Base-by-base conservation (phyloP, 352 stramenopile species). In the Phytophthora pluvialis region DNA sequence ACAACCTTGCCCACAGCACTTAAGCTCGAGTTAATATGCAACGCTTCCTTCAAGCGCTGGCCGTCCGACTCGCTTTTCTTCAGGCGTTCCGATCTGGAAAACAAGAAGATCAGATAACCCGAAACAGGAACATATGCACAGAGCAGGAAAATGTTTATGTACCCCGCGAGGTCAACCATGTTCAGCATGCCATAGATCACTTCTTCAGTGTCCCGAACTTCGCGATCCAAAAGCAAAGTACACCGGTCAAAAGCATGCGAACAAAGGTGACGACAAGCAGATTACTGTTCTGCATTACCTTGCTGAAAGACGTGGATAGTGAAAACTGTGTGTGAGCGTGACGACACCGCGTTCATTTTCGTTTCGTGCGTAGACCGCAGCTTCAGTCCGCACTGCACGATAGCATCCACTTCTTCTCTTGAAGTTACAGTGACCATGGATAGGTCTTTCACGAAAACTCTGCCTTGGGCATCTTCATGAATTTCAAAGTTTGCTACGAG, bases 371-470 rank as follows among this genome's bases (percentile, higher is more conserved):
- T 98, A 12, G 94, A 90, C 2, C 94, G 81, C 31, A 98, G 65
- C 44, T 86, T 88, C 2, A 98, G 72, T 1, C 94, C 94, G 3
- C 81, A 86, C 36, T 92, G 81, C 11, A 98, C 86, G 18, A 98
- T 83, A 10, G 81, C 80, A 44, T 93, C 84, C 0, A 89, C 92
- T 53, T 98, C 90, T 62, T 95, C 81, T 0, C 89, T 80, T 2
- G 79, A 90, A 0, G 79, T 89, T n/a, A 98, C 93, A 0, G 90
- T 94, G 10, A 98, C 90, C 76, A 97, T 89, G 2, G 90, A 84
- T 13, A 98, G 64, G 35, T 97, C 92, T 66, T 97, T 97, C n/a
- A 98, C 91, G 43, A 97, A 98, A 21, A 98, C 93, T 21, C 93
- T 86, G 2, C 93, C 93, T 59, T 97, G 85, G 5, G 86, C 83